Evolutionary conservation across 2,329 filamentous ascomycete species (phyloP), one percentile per base, ranked within the genome.

Genomic region (Helotiales sp.): DNA sequence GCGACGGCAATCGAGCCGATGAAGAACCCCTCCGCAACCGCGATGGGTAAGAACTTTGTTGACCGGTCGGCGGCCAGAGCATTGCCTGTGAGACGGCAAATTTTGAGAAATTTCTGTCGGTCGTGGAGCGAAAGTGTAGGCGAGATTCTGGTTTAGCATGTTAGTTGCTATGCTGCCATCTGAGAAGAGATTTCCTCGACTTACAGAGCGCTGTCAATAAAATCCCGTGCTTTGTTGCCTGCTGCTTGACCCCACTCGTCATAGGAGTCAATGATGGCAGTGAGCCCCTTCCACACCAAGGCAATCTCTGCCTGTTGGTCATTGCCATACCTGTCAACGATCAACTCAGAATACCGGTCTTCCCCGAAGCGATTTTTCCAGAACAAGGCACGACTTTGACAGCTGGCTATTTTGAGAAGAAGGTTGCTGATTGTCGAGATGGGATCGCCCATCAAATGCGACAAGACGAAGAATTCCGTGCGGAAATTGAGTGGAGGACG

Each of bases 271-370:
- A 58, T 34, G 17, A 63, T 63, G 15, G 59, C 64, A 26, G 52
- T 28, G 20, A 63, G 40, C 4, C 49, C 88, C 65, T 90, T 84
- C 93, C 93, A 97, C 92, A 97, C 22, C 22, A 50, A 4, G 15
- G 47, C 22, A 50, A 28, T 11, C 17, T 96, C 77, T 96, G 96
- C 93, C 93, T 97, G 57, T 40, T 11, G 2, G 17, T 63, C 15
- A 20, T 50, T 28, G 47, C 22, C 47, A 50, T 50, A 6, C 11
- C 15, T 13, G 22, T 50, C 47, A 28, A 50, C 22, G 11, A 28
- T 50, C 22, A 50, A 26, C 5, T 50, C 47, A 10, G 15, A 11
- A 11, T 26, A 50, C 1, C 55, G 37, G 6, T 30, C 13, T n/a
- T 15, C 15, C 6, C 15, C 6, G 43, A 60, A 40, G 7, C 32